Conservation (phyloP, 805 yeast species). For the Lachancea thermotolerans region DNA sequence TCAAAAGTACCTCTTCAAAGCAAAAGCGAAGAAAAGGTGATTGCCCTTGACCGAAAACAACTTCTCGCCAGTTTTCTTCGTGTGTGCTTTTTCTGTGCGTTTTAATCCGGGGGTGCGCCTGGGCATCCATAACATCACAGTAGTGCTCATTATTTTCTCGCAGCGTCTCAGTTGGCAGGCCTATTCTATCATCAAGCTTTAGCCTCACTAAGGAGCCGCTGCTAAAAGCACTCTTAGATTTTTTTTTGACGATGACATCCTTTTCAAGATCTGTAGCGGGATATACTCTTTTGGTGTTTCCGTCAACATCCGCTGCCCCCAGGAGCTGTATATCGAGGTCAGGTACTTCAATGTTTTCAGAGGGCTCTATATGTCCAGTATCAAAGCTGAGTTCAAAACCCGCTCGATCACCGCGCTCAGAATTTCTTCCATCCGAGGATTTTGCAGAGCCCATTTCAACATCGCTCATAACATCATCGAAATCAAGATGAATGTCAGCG, state of each 20-base stretch:
- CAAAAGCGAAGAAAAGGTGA: conserved; percentile 12
- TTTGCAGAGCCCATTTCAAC: conserved; percentile 6
- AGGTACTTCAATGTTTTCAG: not conserved
- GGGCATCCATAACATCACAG: conserved; percentile 15
- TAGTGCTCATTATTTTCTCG: conserved; percentile 21
- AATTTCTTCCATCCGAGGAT: not conserved
- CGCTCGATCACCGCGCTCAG: not conserved
- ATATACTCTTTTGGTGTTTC: not conserved
- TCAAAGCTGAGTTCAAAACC: conserved; percentile 3
- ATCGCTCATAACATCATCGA: conserved; percentile 25
- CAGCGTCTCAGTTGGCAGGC: conserved; percentile 22
- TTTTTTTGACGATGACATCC: not conserved
- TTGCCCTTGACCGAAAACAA: conserved; percentile 4
- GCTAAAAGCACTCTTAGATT: not conserved
- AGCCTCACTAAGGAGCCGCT: not conserved
- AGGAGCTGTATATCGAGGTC: conserved; percentile 1
- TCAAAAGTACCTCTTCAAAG: conserved; percentile 3
- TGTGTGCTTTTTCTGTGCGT: not conserved
- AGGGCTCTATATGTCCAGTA: not conserved
- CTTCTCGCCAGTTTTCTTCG: not conserved
- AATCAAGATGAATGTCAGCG: conserved; percentile 24
- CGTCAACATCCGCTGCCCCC: not conserved
- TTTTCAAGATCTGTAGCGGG: not conserved
- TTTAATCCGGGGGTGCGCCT: not conserved
- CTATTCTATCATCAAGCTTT: conserved; percentile 20